A percentile compares a stretch with the other conserved stretches of the same genome.
phyloP scores from a whole-genome alignment of 2,329 filamentous ascomycete species.

The Colletotrichum sansevieriae region DNA sequence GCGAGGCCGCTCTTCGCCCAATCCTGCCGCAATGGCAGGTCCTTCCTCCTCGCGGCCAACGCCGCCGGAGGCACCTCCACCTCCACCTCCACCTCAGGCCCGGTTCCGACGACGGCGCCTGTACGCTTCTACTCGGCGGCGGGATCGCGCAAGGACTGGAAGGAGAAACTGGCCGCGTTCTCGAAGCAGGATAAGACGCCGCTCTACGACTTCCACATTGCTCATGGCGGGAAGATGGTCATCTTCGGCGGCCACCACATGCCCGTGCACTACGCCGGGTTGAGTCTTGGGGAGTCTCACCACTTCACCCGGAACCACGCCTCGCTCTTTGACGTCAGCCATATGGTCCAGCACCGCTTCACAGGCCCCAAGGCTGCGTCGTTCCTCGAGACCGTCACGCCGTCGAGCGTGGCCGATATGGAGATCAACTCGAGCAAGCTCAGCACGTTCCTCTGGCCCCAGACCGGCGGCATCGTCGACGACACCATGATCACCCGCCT shows the following conservation, averaged over 20 bases:
- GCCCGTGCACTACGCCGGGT: conserved; percentile 88
- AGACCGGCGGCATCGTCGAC: conserved; percentile 91
- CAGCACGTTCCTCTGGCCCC: conserved; percentile 83
- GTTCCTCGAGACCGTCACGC: conserved; percentile 88
- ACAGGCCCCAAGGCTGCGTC: conserved; percentile 82
- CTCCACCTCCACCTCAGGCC: conserved; percentile 23
- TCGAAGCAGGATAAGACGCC: conserved; percentile 72
- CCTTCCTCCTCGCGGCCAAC: conserved; percentile 6
- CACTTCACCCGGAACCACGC: conserved; percentile 89
- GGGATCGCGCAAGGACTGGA: conserved; percentile 36
- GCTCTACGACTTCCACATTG: conserved; percentile 82
- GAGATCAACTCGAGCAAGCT: conserved; percentile 79
- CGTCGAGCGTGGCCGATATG: conserved; percentile 76
- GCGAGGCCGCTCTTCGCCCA: conserved; percentile 30
- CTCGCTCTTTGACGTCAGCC: conserved; percentile 94
- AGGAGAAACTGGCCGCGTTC: conserved; percentile 43
- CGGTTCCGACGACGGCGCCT: conserved; percentile 25
- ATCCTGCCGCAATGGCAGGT: conserved; percentile 28
- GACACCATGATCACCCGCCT: conserved; percentile 91
- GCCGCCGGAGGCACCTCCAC: conserved; percentile 27
- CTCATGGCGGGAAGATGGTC: conserved; percentile 90
- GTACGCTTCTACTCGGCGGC: conserved; percentile 30
- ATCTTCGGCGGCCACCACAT: conserved; percentile 95
- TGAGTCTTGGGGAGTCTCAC: conserved; percentile 87
- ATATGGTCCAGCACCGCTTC: conserved; percentile 95